Conservation (phyloP, 768 basidiomycete genomes). For the Suillus alpinus region DNA sequence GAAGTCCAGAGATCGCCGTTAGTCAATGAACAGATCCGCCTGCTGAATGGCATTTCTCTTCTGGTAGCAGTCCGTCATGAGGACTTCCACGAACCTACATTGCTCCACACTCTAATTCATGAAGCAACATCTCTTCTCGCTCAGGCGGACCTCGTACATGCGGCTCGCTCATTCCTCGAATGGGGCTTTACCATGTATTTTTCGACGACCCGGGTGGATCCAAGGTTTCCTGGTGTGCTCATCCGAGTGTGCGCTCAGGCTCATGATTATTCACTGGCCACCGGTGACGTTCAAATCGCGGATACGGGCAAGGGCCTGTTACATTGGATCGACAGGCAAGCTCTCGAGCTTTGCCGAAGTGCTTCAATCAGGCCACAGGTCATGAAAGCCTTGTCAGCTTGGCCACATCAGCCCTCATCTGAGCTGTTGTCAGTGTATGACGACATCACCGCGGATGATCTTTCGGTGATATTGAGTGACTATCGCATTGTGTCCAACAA, state of each 20-base stretch:
- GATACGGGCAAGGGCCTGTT: slow-evolving; percentile 48
- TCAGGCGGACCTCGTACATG: slow-evolving; percentile 63
- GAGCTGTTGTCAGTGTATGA: slow-evolving; percentile 44
- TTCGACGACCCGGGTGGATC: slow-evolving; percentile 38
- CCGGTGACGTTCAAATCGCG: slow-evolving; percentile 26
- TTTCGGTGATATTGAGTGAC: slow-evolving; percentile 58
- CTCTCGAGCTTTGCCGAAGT: slow-evolving; percentile 39
- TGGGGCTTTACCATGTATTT: slow-evolving; percentile 68
- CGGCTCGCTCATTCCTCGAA: slow-evolving; percentile 73
- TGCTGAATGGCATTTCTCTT: slow-evolving; percentile 69
- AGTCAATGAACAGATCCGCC: slow-evolving; percentile 79
- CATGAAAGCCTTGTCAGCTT: slow-evolving; percentile 61
- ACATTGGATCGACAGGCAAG: slow-evolving; percentile 62
- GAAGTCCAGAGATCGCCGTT: slow-evolving; percentile 64
- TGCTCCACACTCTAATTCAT: slow-evolving; percentile 68
- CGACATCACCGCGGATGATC: slow-evolving; percentile 42
- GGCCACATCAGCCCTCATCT: slow-evolving; percentile 64
- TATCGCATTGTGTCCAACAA: slow-evolving; percentile 66
- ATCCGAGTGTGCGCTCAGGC: slow-evolving; percentile 64
- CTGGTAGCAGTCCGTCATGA: slow-evolving; percentile 63
- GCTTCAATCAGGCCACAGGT: slow-evolving; percentile 41
- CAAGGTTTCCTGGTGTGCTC: slow-evolving; percentile 61
- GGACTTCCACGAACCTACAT: slow-evolving; percentile 52
- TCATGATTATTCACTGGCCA: slow-evolving; percentile 47
- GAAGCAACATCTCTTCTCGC: slow-evolving; percentile 63